Percentiles rank a stretch among this genome's conserved stretches.
phyloP scores from a whole-genome alignment of 2,329 filamentous ascomycete species.

The Fonsecaea multimorphosa region DNA sequence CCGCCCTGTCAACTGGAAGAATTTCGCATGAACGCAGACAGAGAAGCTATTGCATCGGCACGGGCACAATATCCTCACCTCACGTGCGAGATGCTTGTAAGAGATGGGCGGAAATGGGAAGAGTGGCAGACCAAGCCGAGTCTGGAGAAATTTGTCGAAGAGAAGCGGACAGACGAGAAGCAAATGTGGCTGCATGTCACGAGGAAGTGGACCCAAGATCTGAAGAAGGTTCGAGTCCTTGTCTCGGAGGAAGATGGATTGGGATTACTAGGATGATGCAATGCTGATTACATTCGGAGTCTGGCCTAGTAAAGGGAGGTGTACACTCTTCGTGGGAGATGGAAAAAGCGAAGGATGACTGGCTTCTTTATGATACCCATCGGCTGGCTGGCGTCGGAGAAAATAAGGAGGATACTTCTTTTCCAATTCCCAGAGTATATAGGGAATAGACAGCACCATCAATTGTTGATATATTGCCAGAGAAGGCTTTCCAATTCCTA shows the following conservation, averaged over 20 bases:
- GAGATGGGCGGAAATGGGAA: conserved; percentile 35
- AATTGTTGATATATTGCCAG: neutral
- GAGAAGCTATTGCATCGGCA: conserved; percentile 33
- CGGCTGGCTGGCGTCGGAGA: conserved; percentile 1
- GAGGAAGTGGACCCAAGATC: conserved; percentile 40
- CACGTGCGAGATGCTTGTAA: conserved; percentile 38
- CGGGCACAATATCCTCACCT: conserved; percentile 35
- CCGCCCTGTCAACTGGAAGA: conserved; percentile 39
- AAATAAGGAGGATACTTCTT: neutral
- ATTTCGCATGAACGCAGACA: conserved; percentile 27
- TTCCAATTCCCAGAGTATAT: conserved; percentile 17
- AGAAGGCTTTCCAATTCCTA: neutral
- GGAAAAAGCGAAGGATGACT: conserved; percentile 4
- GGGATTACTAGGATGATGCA: conserved; percentile 31
- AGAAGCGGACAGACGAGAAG: conserved; percentile 38
- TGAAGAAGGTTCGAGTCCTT: conserved; percentile 37
- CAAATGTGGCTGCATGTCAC: conserved; percentile 39
- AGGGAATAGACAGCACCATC: neutral
- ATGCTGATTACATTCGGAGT: neutral
- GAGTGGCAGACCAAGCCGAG: conserved; percentile 37
- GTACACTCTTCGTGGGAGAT: conserved; percentile 20
- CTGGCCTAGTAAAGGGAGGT: neutral
- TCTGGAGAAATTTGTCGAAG: conserved; percentile 37
- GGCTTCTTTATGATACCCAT: conserved; percentile 23
- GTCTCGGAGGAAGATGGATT: conserved; percentile 39